Evolutionary conservation across 805 yeast species (phyloP), one percentile per base, ranked within the genome.

Genomic region (Hanseniaspora valbyensis): DNA sequence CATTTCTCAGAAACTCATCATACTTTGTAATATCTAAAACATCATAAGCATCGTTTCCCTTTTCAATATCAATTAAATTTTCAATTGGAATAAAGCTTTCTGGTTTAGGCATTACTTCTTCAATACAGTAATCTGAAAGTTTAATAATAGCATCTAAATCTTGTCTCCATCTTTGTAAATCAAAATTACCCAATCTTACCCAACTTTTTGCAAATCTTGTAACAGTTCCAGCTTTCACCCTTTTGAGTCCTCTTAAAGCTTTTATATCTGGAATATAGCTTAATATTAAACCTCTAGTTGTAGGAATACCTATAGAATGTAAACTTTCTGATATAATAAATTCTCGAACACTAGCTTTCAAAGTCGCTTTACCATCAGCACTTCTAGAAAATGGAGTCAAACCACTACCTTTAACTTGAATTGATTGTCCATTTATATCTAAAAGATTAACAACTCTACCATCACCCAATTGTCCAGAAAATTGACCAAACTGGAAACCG

Each of bases 381-480:
- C 89, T 90, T 53, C 98, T 73, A 0, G 95, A 83, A 63, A 74
- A 90, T 1, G 97, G 96, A 0, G 97, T 90, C 56, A 76, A 69
- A 0, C 98, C 98, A 2, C 92, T 78, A 0, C 98, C 98, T 67
- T 90, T 90, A 55, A 90, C 66, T 66, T 90, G 97, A 2, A 90
- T 56, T 2, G 62, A 57, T 37, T 64, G 63, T 39, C 26, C 43
- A 1, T 41, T 51, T 0, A 82, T 66, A 55, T 84, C 90, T 66
- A 90, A 89, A 41, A 90, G 66, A 59, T 83, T 86, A 6, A 81
- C 75, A 1, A 87, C 96, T 53, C 98, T 69, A 1, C 98, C 98
- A 63, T 90, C 98, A 6, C 98, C 98, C 54, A 90, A 68, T 64
- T 92, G 98, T 2, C 97, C 97, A 0, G 96, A 96, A 77, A 90